Evolutionary conservation across 2,329 filamentous ascomycete genomes (phyloP), one percentile per base, ranked within the genome.

Genomic region (Hymenoscyphus repandus): DNA sequence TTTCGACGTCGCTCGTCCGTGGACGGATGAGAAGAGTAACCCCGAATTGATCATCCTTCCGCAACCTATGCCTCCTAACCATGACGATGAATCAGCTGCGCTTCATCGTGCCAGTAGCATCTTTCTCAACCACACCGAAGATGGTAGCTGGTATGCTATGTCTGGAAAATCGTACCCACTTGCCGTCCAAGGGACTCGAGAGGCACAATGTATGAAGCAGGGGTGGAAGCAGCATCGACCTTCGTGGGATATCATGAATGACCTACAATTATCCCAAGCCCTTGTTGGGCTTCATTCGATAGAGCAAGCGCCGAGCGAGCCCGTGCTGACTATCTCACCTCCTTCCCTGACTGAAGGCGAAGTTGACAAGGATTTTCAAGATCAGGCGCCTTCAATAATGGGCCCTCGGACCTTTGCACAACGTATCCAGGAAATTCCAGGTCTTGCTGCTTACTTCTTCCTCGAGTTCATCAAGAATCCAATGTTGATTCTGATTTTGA

Each of bases 131-230:
- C 86, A 85, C 59, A 96, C 91, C 1, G 81, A 87, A 50, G 74
- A 76, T n/a, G 92, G 91, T 30, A 87, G 88, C 54, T 97, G 92
- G 90, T 99, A 92, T 68, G 93, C 91, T 31, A 78, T 97, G 70
- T 96, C 92, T 1, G 92, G 95, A 51, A 78, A 76, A 37, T 83
- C 83, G 7, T 97, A 96, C 61, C 93, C 93, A 3, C 77, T 92
- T 9, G 89, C 96, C 27, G 85, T 91, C 18, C 81, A 89, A 47
- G 84, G 79, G 72, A 18, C 71, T 69, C 56, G 71, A 74, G 39
- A 71, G 72, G 65, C 65, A 15, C 69, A 74, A 47, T 82, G 76
- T 62, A 82, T 82, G 57, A 72, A 74, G 44, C 73, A 74, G 48
- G 73, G 74, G 51, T 83, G 75, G 68, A 72, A 74, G 65, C 70